Evolutionary conservation across 164 flowering plant genomes (phyloP).

Genomic region (Brasenia schreberi): DNA sequence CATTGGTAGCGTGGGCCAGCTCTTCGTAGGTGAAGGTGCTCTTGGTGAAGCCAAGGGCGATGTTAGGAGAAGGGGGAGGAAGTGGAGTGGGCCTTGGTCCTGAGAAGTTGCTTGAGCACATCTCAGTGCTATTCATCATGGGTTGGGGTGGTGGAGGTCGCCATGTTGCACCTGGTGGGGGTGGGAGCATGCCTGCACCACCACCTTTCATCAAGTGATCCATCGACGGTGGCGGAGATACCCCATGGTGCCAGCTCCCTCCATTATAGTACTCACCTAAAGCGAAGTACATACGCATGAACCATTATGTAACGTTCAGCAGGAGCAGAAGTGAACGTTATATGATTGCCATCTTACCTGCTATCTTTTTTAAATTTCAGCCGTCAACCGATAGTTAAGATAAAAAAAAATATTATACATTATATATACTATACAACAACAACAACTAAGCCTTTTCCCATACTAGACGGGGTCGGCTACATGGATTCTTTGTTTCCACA

Average conservation of each 20-base stretch:
- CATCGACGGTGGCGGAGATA: slow-evolving; percentile 3
- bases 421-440: too few species aligned
- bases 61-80: slow-evolving; percentile 33
- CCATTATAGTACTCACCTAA: slow-evolving; percentile 3
- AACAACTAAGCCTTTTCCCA: too few species aligned
- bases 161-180: slow-evolving; percentile 22
- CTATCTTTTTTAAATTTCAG: background rate
- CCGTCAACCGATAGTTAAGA: background rate
- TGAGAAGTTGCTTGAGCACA: slow-evolving; percentile 21
- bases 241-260: slow-evolving; percentile 6
- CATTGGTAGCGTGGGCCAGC: slow-evolving; percentile 44
- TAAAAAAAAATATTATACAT: too few species aligned
- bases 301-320: background rate
- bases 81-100: slow-evolving; percentile 13
- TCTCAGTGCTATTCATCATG: slow-evolving; percentile 15
- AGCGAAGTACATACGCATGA: background rate
- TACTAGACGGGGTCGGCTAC: slow-evolving; percentile 2
- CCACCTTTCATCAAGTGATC: slow-evolving; percentile 5
- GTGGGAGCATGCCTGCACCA: slow-evolving; percentile 10
- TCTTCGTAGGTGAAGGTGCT: slow-evolving; percentile 63
- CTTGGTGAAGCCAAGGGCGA: slow-evolving; percentile 34
- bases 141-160: slow-evolving; percentile 21
- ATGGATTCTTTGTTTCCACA: background rate
- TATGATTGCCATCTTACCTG: background rate
- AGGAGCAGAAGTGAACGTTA: background rate